Conservation (phyloP, 139 green algal genomes). For the Chlamydomonas applanata region DNA sequence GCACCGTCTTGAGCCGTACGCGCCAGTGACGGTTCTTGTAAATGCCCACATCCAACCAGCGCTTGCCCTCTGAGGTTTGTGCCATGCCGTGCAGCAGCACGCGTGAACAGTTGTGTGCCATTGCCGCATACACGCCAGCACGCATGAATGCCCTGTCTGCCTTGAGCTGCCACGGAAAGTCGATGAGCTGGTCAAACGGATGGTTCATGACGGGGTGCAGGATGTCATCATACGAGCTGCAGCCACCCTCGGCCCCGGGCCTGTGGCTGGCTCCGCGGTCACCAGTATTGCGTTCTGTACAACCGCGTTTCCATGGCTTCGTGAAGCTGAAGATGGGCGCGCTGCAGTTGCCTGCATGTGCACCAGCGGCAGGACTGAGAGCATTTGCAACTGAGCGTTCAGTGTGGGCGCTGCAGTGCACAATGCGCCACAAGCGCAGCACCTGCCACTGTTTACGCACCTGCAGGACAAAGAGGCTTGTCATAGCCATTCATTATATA, state of each 20-base stretch:
- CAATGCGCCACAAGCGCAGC: no score
- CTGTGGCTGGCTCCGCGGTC: no score
- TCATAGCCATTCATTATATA: slow-evolving; percentile 55
- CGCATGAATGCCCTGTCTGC: slow-evolving; percentile 17
- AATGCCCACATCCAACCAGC: slow-evolving; percentile 42
- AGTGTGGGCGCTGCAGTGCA: no score
- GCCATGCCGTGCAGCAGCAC: slow-evolving; percentile 29
- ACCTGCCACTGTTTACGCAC: no score
- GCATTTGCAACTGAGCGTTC: no score
- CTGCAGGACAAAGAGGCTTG: slow-evolving; percentile 40
- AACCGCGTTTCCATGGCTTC: slow-evolving; percentile 30
- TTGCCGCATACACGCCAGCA: slow-evolving; percentile 38
- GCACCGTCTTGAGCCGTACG: slow-evolving; percentile 41
- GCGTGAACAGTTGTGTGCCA: slow-evolving; percentile 35
- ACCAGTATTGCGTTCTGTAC: no score
- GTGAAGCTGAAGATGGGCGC: slow-evolving; percentile 42
- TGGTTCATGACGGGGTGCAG: slow-evolving; percentile 48
- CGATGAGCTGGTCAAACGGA: slow-evolving; percentile 38
- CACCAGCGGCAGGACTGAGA: neutral
- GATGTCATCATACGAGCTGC: slow-evolving; percentile 30
- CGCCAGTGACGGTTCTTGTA: slow-evolving; percentile 47
- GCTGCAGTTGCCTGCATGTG: no score
- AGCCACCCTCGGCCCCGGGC: no score
- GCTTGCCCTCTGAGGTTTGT: neutral
- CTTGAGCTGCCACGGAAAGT: slow-evolving; percentile 32